Conservation (phyloP, 768 basidiomycete species). For the Mycena sanguinolenta region DNA sequence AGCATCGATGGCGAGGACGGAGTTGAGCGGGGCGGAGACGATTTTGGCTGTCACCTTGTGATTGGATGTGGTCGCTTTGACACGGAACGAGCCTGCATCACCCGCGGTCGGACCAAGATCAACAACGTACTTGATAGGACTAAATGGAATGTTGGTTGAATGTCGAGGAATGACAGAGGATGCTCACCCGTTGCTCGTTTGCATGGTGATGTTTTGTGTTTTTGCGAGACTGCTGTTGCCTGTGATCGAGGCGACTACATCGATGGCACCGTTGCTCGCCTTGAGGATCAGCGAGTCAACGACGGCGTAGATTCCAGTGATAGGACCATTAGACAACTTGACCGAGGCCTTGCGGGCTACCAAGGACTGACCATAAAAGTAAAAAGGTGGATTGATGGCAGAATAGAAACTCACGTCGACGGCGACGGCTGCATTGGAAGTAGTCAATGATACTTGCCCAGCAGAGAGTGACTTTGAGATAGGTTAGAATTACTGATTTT, state of each 20-base stretch:
- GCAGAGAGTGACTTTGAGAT: slow-evolving; percentile 24
- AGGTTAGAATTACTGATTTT: background rate
- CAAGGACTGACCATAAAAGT: slow-evolving; percentile 46
- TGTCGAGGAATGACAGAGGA: too few species aligned
- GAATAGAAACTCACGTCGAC: slow-evolving; percentile 25
- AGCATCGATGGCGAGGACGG: slow-evolving; percentile 48
- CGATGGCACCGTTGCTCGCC: slow-evolving; percentile 59
- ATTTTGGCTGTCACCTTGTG: slow-evolving; percentile 46
- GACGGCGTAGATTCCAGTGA: slow-evolving; percentile 58
- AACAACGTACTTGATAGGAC: slow-evolving; percentile 48
- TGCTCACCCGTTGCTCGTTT: slow-evolving; percentile 59
- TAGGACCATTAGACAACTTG: slow-evolving; percentile 51
- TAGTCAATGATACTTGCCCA: slow-evolving; percentile 35
- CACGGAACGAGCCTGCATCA: slow-evolving; percentile 48
- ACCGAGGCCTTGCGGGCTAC: slow-evolving; percentile 43
- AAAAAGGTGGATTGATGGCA: too few species aligned
- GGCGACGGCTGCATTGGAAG: slow-evolving; percentile 40
- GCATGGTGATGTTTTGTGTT: slow-evolving; percentile 48
- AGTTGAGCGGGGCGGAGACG: slow-evolving; percentile 49
- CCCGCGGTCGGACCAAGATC: slow-evolving; percentile 47
- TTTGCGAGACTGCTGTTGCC: slow-evolving; percentile 41
- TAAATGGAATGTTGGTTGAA: slow-evolving; percentile 33
- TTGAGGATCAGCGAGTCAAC: slow-evolving; percentile 51
- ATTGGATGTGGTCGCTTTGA: slow-evolving; percentile 47
- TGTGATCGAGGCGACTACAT: slow-evolving; percentile 51